Conservation (phyloP, 495 filamentous ascomycete species). For the Penicillium herquei region DNA sequence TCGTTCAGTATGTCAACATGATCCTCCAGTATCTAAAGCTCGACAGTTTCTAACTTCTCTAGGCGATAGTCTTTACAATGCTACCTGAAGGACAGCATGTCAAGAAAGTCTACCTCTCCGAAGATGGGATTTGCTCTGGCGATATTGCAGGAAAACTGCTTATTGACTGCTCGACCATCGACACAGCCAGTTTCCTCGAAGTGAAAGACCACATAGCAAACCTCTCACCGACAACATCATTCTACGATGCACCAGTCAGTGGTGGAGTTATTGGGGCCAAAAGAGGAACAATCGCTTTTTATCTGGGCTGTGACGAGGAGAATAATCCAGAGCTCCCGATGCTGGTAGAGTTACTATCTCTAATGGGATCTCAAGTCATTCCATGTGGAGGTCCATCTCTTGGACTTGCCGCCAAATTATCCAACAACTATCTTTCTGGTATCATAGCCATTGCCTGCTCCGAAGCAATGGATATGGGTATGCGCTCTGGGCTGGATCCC, state of each 20-base stretch:
- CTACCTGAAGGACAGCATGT: slow-evolving; percentile 67
- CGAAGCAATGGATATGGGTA: slow-evolving; percentile 57
- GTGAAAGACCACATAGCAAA: slow-evolving; percentile 30
- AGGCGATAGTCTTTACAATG: slow-evolving; percentile 67
- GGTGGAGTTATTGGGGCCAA: slow-evolving; percentile 47
- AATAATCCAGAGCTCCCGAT: slow-evolving; percentile 22
- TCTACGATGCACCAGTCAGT: slow-evolving; percentile 46
- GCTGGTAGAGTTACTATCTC: background rate
- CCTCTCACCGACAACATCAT: slow-evolving; percentile 21
- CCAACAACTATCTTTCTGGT: slow-evolving; percentile 54
- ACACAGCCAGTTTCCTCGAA: slow-evolving; percentile 36
- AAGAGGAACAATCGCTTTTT: slow-evolving; percentile 48
- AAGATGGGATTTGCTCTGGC: slow-evolving; percentile 31
- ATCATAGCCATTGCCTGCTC: slow-evolving; percentile 52
- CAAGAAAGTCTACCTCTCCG: slow-evolving; percentile 49
- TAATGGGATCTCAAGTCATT: slow-evolving; percentile 41
- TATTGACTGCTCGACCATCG: slow-evolving; percentile 48
- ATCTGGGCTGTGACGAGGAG: slow-evolving; percentile 40
- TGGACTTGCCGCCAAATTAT: slow-evolving; percentile 54
- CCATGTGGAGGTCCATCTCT: slow-evolving; percentile 50
- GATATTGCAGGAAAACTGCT: slow-evolving; percentile 31
- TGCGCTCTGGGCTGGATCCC: slow-evolving; percentile 50
- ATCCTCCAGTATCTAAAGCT: background rate
- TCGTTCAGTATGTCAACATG: slow-evolving; percentile 31
- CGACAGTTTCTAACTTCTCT: background rate